These are phyloP conservation scores for Cystobasidium sp. DNA, from an alignment of 1,284 basidiomycete species.

Conservation along the genomic window DNA sequence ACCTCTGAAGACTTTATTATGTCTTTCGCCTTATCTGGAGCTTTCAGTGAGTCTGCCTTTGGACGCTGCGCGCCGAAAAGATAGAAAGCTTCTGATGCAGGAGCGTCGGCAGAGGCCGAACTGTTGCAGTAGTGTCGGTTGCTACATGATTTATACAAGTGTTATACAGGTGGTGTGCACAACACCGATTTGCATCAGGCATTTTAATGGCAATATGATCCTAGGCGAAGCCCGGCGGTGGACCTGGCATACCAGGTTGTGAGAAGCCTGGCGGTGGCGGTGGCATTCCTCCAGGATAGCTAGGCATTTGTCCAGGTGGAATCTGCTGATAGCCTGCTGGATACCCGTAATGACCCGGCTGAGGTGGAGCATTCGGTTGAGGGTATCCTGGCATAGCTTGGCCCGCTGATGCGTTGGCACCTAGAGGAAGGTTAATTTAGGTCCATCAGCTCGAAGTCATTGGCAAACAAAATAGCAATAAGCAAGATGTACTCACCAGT, in stretches of 20 bases:
- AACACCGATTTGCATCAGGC: not conserved
- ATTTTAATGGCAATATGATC: not conserved
- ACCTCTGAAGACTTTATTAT: too few species aligned
- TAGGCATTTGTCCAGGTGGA: slow-evolving; percentile 40
- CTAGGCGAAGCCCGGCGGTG: slow-evolving; percentile 43
- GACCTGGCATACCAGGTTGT: slow-evolving; percentile 41
- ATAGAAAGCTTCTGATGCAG: too few species aligned
- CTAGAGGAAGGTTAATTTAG: not conserved
- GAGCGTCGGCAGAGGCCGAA: too few species aligned
- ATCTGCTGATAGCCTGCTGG: slow-evolving; percentile 48
- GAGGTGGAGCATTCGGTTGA: slow-evolving; percentile 36
- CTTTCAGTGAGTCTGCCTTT: too few species aligned
- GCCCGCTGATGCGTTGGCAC: slow-evolving; percentile 29
- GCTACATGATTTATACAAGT: not conserved
- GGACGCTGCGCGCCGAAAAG: too few species aligned
- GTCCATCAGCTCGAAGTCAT: not conserved
- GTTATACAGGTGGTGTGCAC: not conserved
- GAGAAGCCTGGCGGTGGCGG: slow-evolving; percentile 46
- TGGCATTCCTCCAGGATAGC: slow-evolving; percentile 48
- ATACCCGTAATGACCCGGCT: slow-evolving; percentile 37
- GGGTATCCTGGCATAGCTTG: slow-evolving; percentile 59
- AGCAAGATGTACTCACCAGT: slow-evolving; percentile 22
- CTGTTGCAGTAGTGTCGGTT: too few species aligned
- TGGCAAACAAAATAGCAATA: not conserved
- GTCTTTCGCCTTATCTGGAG: too few species aligned